Percentiles rank a stretch among this genome's conserved stretches.
phyloP scores from a whole-genome alignment of 176 grass and related monocot species.

The Calamus simplicifolius region DNA sequence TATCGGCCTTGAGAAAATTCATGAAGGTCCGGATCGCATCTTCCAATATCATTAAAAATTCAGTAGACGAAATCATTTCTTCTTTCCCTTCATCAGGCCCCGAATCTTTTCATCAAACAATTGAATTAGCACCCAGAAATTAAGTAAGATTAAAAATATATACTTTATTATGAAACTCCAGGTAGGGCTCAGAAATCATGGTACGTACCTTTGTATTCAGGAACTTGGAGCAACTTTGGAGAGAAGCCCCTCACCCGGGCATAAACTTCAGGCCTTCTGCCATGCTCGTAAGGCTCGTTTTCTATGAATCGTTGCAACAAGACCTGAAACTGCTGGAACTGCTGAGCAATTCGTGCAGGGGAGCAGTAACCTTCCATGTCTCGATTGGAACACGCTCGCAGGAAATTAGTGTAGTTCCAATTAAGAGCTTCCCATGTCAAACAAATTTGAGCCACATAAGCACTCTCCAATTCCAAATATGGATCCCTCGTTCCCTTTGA shows the following conservation, averaged over 20 bases:
- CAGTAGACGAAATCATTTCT: constrained; percentile 57
- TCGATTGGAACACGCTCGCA: constrained; percentile 24
- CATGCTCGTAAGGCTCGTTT: constrained; percentile 74
- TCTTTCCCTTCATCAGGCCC: constrained; percentile 64
- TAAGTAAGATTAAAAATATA: no score
- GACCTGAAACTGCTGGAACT: constrained; percentile 96
- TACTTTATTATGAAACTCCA: no score
- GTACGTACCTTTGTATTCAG: constrained; percentile 74
- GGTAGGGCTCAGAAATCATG: background rate
- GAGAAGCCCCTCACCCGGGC: constrained; percentile 64
- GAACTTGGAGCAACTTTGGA: constrained; percentile 76
- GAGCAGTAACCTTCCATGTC: constrained; percentile 40
- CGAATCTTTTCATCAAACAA: constrained; percentile 5
- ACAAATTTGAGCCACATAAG: constrained; percentile 88
- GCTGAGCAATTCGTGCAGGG: constrained; percentile 60
- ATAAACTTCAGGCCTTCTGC: constrained; percentile 60
- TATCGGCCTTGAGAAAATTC: constrained; percentile 63
- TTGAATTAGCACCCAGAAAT: no score
- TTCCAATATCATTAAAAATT: constrained; percentile 69
- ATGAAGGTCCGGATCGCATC: constrained; percentile 77
- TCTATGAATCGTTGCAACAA: constrained; percentile 86
- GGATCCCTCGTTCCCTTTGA: constrained; percentile 39
- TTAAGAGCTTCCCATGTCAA: constrained; percentile 85
- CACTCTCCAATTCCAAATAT: constrained; percentile 66
- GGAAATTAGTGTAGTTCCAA: constrained; percentile 75